Base-by-base conservation (phyloP, 2,329 filamentous ascomycete genomes). In the Arthrinium phaeospermum region DNA sequence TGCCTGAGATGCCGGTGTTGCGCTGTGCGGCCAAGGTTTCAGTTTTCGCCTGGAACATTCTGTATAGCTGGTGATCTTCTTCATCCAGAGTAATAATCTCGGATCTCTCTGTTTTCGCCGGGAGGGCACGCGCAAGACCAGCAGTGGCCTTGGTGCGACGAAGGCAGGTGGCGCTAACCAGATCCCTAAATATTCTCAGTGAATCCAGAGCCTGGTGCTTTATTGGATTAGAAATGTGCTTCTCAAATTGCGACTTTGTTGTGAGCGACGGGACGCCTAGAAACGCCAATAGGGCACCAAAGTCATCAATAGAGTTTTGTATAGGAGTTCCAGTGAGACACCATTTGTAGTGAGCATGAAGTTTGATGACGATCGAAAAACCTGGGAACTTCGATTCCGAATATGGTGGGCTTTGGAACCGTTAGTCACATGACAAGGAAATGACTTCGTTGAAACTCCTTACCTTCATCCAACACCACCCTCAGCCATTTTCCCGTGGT, bases 241-340 rank as follows among this genome's bases (percentile, higher is more conserved):
- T 49, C 61, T 47, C 46, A 24, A 73, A 75, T 7, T 41, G 53
- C 8, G 8, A 16, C 22, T 70, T 72, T 1, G 61, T 37, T 0
- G 44, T 14, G 6, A 82, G 76, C 0, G 76, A 74, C 0, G 71
- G 67, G 8, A 82, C 75, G 1, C 78, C 27, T 6, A 84, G 53
- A 67, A 84, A 85, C 22, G 71, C 71, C 0, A 84, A 72, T 0
- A 86, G 75, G 0, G 83, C 76, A 0, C 81, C 83, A 34, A 80
- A 82, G 72, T 85, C 83, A 27, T 85, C 80, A 0, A 86, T 75
- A 0, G 76, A 77, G 69, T 85, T 85, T 4, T 84, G 82, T 2
- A 85, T 82, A 0, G 83, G 83, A 0, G 83, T 85, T 10, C 83
- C 83, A 0, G 82, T 84, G 4, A 85, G 75, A 69, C 82, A 84